These are phyloP conservation scores for Kuraishia floccosa DNA, from an alignment of 805 yeast genomes.

Conservation along the genomic window DNA sequence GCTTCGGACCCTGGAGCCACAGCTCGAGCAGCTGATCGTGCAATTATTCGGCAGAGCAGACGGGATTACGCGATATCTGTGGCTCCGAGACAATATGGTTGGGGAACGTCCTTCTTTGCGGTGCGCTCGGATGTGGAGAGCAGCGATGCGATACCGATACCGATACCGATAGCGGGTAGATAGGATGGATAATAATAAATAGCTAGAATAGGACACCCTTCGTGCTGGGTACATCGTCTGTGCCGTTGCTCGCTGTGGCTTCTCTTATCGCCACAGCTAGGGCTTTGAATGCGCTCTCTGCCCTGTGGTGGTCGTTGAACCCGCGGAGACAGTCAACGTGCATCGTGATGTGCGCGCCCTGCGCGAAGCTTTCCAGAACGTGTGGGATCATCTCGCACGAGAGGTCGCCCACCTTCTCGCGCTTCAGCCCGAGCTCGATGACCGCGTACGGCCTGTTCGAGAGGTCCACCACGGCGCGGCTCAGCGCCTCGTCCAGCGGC, in stretches of 20 bases:
- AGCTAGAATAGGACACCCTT: slow-evolving; percentile 77
- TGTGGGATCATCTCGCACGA: slow-evolving; percentile 98
- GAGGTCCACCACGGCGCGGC: slow-evolving; percentile 92
- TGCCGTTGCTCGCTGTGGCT: slow-evolving; percentile 74
- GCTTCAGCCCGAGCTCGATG: slow-evolving; percentile 75
- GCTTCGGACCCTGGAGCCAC: too few relatives aligned
- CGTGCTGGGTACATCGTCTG: slow-evolving; percentile 88
- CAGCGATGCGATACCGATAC: not conserved
- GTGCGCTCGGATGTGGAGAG: too few relatives aligned
- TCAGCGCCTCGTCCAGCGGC: slow-evolving; percentile 91
- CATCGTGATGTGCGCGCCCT: slow-evolving; percentile 79
- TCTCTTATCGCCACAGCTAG: slow-evolving; percentile 86
- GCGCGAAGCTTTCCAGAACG: slow-evolving; percentile 88
- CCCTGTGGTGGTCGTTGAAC: slow-evolving; percentile 89
- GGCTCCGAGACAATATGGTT: not conserved
- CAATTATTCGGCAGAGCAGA: too few relatives aligned
- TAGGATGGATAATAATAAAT: not conserved
- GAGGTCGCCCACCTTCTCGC: slow-evolving; percentile 90
- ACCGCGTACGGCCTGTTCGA: slow-evolving; percentile 91
- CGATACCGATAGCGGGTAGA: not conserved
- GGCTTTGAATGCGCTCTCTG: slow-evolving; percentile 95
- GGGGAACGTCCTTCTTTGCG: too few relatives aligned
- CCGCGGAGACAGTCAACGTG: slow-evolving; percentile 95
- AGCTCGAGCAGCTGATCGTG: too few relatives aligned
- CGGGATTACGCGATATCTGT: too few relatives aligned